phyloP scores from a whole-genome alignment of 2,329 filamentous ascomycete genomes.

The Fusarium tuaranense region DNA sequence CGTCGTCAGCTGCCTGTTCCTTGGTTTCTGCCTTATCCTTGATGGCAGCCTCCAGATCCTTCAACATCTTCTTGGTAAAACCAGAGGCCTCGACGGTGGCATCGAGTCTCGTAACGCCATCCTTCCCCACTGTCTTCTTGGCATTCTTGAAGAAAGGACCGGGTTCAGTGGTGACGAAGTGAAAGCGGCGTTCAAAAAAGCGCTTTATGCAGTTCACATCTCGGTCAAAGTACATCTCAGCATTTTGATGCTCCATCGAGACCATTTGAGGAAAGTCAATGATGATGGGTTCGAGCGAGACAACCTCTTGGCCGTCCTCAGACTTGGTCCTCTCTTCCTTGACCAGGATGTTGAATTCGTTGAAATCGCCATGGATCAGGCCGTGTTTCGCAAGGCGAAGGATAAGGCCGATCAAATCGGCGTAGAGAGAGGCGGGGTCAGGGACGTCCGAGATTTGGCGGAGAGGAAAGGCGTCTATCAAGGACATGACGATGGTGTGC shows the following conservation, averaged over 20 bases:
- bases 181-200: conserved; percentile 90
- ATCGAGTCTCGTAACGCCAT: conserved; percentile 79
- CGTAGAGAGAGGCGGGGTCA: conserved; percentile 86
- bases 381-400: conserved; percentile 86
- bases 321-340: conserved; percentile 72
- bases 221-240: conserved; percentile 96
- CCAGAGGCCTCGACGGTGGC: conserved; percentile 91
- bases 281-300: conserved; percentile 79
- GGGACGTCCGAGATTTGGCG: conserved; percentile 88
- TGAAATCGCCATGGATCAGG: conserved; percentile 97
- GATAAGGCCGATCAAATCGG: conserved; percentile 90
- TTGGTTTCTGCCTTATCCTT: conserved; percentile 74
- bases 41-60: conserved; percentile 92
- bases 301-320: conserved; percentile 54
- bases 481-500: conserved; percentile 95
- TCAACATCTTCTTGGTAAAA: conserved; percentile 96
- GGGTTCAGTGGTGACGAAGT: conserved; percentile 83
- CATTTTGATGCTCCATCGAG: conserved; percentile 92
- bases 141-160: conserved; percentile 90
- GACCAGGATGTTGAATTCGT: conserved; percentile 98
- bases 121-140: conserved; percentile 76
- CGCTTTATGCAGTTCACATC: conserved; percentile 96
- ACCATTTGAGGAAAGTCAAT: conserved; percentile 99
- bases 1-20: conserved; percentile 51
- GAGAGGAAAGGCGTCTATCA: conserved; percentile 92